Base-by-base conservation (phyloP, 495 filamentous ascomycete species). In the Penicillium diatomitis region DNA sequence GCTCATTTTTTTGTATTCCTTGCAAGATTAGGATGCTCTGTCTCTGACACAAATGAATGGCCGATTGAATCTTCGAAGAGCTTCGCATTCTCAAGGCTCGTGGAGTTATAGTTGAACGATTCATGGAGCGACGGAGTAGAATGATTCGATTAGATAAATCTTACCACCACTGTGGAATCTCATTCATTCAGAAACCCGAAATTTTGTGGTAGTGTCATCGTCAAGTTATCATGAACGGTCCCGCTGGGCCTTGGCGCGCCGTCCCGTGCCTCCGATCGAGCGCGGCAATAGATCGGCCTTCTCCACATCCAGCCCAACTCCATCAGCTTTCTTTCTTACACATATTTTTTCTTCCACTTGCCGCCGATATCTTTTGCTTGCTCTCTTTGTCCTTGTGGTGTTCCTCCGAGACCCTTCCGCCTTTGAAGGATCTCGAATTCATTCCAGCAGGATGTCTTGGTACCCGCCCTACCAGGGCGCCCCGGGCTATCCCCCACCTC, bases 401-500 rank as follows among this genome's bases (percentile, higher is more conserved):
- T 20, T 20, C 20, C n/a, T 5, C 31, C 6, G 32, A 32, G 41
- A 33, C 10, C 28, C n/a, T 5, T 8, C n/a, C 28, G 8, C 9
- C 20, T 34, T 5, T 32, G 31, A 44, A 32, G 32, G 41, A 33
- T 35, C 9, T 27, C 32, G 8, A 29, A 29, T 29, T 35, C 41
- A 7, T 27, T 9, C 32, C 32, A 28, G 20, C 37, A 49, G 54
- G 48, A 79, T 79, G 75, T 79, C 75, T 48, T 77, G 73, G 52
- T 79, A 77, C 50, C 73, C 72, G 32, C 68, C 72, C 33, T 72
- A 73, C 49, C 62, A 62, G 38, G 72, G 69, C 39, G 54, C 63
- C 39, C 70, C 74, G 52, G 71, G 70, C 37, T 77, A 79, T 54
- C 73, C 72, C 55, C 72, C 74, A 50, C 73, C 62, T 46, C 71